These are phyloP conservation scores for Sporothrix phasma DNA, from an alignment of 2,329 filamentous ascomycete species.

Conservation along the genomic window DNA sequence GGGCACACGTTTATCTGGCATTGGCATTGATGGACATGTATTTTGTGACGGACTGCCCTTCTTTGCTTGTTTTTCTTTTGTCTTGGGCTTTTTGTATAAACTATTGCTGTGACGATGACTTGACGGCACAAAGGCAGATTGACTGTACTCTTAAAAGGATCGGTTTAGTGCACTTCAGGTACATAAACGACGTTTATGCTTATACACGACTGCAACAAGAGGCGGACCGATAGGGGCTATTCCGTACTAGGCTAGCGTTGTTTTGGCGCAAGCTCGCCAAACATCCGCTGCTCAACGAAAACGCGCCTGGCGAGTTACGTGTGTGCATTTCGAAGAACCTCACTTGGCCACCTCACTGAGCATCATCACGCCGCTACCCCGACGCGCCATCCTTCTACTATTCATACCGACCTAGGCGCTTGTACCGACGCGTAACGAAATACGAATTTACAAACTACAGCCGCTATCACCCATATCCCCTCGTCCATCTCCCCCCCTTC, in stretches of 20 bases:
- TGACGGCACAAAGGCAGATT: neutral
- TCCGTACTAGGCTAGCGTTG: conserved; percentile 3
- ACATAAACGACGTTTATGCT: neutral
- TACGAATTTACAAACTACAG: neutral
- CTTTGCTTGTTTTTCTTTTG: neutral
- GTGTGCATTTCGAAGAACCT: neutral
- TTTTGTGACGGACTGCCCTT: neutral
- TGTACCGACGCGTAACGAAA: neutral
- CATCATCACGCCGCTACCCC: neutral
- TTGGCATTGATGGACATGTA: neutral
- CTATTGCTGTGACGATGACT: neutral
- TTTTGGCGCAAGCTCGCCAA: conserved; percentile 9
- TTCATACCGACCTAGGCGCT: neutral
- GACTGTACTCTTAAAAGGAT: too few species aligned
- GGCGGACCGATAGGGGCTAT: neutral
- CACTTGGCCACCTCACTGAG: neutral
- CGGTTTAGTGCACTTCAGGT: neutral
- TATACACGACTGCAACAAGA: neutral
- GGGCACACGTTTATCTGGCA: neutral
- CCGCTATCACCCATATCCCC: neutral
- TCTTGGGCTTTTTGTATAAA: neutral
- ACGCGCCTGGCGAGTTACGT: conserved; percentile 8
- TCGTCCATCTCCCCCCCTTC: neutral
- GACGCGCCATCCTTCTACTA: neutral
- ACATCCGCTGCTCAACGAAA: conserved; percentile 9